Base-by-base conservation (phyloP, 2,329 filamentous ascomycete species). In the Cytospora chrysosperma region DNA sequence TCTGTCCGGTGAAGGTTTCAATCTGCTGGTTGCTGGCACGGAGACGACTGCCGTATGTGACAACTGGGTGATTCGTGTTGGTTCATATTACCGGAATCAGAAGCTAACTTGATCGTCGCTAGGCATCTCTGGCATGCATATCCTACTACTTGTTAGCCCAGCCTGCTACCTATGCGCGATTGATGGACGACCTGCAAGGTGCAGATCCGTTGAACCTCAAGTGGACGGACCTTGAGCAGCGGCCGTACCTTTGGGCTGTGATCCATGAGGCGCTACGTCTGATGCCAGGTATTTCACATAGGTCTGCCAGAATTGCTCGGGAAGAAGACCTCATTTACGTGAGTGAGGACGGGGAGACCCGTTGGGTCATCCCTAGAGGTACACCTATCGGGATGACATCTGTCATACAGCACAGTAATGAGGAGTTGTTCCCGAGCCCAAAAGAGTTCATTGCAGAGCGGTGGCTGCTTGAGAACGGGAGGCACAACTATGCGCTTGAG, bases 241-340 rank as follows among this genome's bases (percentile, higher is more conserved):
- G 68, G 3, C 69, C 70, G 13, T 70, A 71, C 54, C 62, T 71
- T 4, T 37, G 56, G 55, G 71, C 65, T 1, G 67, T 70, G 6
- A 56, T 72, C 4, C 61, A 67, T 12, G 70, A 72, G 51, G 66
- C 64, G 2, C 56, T 72, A 9, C 66, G 71, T 1, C 58, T 72
- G 4, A 63, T 66, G 24, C 67, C 70, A n/a, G 69, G 69, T 1
- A 30, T 67, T 5, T 47, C 66, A 0, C 30, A 32, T 26, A 64
- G 69, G 19, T 64, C 53, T 10, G 55, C 69, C 7, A 66, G 69
- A 3, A 63, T 69, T 34, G 56, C 62, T 12, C 51, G 56, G 8
- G 52, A 61, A 24, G 57, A 64, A 50, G 62, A 64, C 40, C 32
- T 61, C 12, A 21, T 61, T 5, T 64, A 64, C 57, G 49, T n/a